Evolutionary conservation across 805 yeast species (phyloP).

Genomic region (Nakazawaea ishiwadae): DNA sequence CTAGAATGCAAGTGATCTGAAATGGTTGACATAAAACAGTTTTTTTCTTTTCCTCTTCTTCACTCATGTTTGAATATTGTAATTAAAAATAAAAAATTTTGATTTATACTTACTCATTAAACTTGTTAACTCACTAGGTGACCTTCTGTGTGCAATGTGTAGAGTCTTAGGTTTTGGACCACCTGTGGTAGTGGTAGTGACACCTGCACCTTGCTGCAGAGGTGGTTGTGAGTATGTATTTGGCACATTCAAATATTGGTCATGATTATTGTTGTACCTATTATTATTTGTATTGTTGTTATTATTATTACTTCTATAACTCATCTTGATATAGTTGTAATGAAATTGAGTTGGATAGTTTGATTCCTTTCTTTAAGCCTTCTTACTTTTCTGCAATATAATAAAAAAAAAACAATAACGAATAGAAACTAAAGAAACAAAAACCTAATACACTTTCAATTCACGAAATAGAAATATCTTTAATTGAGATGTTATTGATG

Average conservation of each 20-base stretch:
- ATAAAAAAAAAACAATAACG: no score
- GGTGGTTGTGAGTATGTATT: neutral
- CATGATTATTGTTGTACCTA: neutral
- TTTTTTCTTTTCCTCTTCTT: no score
- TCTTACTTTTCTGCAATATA: no score
- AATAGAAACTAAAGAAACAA: no score
- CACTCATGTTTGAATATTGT: no score
- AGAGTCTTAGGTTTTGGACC: conserved; percentile 50
- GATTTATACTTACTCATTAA: conserved; percentile 67
- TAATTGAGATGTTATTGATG: no score
- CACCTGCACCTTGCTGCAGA: conserved; percentile 9
- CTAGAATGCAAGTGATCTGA: no score
- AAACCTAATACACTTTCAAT: no score
- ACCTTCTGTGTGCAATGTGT: conserved; percentile 94
- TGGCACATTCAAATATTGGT: conserved; percentile 9
- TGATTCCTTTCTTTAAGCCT: no score
- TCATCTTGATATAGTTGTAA: conserved; percentile 4
- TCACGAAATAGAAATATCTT: no score
- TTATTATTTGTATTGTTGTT: neutral
- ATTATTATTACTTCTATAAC: conserved; percentile 4
- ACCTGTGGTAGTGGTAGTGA: conserved; percentile 25
- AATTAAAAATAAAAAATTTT: conserved; percentile 7
- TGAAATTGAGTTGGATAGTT: no score
- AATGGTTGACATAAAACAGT: no score
- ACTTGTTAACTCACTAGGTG: conserved; percentile 92